These are phyloP conservation scores for Escovopsis sp. DNA, from an alignment of 2,329 filamentous ascomycete genomes.

Conservation along the genomic window DNA sequence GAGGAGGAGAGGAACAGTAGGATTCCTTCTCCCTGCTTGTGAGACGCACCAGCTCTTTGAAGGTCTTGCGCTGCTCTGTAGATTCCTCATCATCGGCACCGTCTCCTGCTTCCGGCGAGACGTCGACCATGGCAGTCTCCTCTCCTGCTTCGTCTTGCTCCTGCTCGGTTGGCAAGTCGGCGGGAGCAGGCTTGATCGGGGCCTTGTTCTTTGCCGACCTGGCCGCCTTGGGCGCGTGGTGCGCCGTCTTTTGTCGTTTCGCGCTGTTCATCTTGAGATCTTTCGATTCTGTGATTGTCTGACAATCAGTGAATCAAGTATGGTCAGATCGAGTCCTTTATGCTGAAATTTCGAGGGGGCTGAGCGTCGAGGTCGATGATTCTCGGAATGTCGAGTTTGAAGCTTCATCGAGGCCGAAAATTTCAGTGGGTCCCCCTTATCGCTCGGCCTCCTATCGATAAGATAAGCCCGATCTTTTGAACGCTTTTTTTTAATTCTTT, in stretches of 20 bases:
- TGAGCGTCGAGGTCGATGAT: too few species aligned
- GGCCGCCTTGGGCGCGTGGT: slow-evolving; percentile 11
- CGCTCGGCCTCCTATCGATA: slow-evolving; percentile 18
- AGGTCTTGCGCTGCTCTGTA: slow-evolving; percentile 36
- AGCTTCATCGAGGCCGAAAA: slow-evolving; percentile 12
- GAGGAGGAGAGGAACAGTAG: not conserved
- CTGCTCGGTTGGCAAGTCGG: slow-evolving; percentile 14
- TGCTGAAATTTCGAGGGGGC: too few species aligned
- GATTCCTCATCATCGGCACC: slow-evolving; percentile 17
- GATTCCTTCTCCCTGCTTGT: not conserved
- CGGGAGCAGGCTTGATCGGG: slow-evolving; percentile 5
- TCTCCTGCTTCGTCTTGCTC: too few species aligned
- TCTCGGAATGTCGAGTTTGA: too few species aligned
- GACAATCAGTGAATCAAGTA: not conserved
- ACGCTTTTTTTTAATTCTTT: slow-evolving; percentile 17
- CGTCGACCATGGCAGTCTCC: slow-evolving; percentile 20
- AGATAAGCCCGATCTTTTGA: slow-evolving; percentile 15
- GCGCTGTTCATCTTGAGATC: slow-evolving; percentile 18
- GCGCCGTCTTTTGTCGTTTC: slow-evolving; percentile 27
- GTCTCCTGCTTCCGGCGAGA: slow-evolving; percentile 8
- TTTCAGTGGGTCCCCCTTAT: slow-evolving; percentile 20
- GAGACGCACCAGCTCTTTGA: slow-evolving; percentile 44
- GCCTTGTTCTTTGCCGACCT: slow-evolving; percentile 1
- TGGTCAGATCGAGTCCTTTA: too few species aligned
- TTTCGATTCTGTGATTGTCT: not conserved